Evolutionary conservation across 345 rosid genomes (phyloP), one percentile per base, ranked within the genome.

Genomic region (Rhizophora mangle): DNA sequence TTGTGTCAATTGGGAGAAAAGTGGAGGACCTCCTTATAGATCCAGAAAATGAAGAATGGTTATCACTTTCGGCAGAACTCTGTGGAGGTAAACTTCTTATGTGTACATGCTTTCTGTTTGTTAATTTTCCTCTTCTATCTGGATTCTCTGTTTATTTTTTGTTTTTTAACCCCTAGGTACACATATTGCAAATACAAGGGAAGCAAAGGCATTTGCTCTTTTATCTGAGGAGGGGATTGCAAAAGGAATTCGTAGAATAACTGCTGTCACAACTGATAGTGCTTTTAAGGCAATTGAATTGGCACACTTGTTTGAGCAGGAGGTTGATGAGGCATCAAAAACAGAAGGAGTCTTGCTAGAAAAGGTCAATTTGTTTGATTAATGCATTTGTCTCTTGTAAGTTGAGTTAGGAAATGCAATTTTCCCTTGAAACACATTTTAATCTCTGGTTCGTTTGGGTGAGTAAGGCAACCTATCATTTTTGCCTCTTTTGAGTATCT

Each of bases 141-240:
- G 3, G 30, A 30, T 58, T 78, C 74, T 82, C 18, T 27, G 59
- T 63, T 13, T 10, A 11, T 34, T 46, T 19, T n/a, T 8, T 37
- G 6, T 21, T 53, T 32, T 31, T 27, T 19, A 10, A 32, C 72
- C 63, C 34, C 58, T 62, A 95, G 99, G 98, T 55, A 95, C 97
- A 22, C 98, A 92, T 79, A 80, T 95, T 76, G 73, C 95, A 80
- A 96, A 96, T 70, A 96, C 97, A 3, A 82, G 85, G 20, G 98
- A 96, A 80, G 98, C 99, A 22, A 88, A 89, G 76, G 92, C 91
- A 43, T 96, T 96, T 72, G 99, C 96, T 80, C 93, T 96, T 80
- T 79, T 92, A 68, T 86, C 97, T 1, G 96, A 96, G 86, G 97
- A 96, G 85, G 98, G 94, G 52, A 89, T 96, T 80, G 96, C 96